Base-by-base conservation (phyloP, 768 basidiomycete genomes). In the Amanita fuliginea region DNA sequence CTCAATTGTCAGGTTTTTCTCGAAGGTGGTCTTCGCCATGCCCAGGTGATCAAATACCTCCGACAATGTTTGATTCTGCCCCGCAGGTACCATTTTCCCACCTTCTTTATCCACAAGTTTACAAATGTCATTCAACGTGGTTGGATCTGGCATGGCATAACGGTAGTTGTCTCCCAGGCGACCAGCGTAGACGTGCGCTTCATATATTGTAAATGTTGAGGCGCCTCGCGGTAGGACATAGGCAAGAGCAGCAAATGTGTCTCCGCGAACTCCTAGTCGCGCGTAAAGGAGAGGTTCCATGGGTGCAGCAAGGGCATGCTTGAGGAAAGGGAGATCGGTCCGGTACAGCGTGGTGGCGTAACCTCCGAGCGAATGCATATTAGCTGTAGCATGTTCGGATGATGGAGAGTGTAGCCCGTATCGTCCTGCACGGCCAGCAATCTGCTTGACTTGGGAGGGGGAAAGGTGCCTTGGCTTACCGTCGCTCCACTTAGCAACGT, bases 371-470 rank as follows among this genome's bases (percentile, higher is more conserved):
- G 6, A 74, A 77, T 1, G 74, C 62, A 34, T 70, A 67, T 30
- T 59, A 60, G 19, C 60, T 24, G n/a, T 32, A n/a, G 14, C 34
- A 11, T 19, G 18, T 14, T 49, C 22, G 10, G 6, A 39, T 47
- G 57, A 46, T 11, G 50, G 66, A 24, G 54, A 56, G 35, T 83
- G 80, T 37, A 86, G 63, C 2, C 89, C 88, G 62, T 78, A 98
- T 2, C 95, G 84, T 10, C 94, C 95, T 0, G 95, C 94, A 35
- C 95, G 78, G 5, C 94, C 93, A 1, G 86, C 93, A 42, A 98
- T 96, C 62, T 97, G 95, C 62, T 96, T 96, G 61, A 89, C 77
- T 55, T 86, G 82, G 0, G 92, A 87, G 3, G 75, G 62, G 0
- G 86, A 78, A 4, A 98, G 70, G 0, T 64, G 62, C 3, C 66